A percentile compares a stretch with the other conserved stretches of the same genome.
Evolutionary conservation across 805 yeast species (phyloP).

Genomic region (Pichia manshurica): DNA sequence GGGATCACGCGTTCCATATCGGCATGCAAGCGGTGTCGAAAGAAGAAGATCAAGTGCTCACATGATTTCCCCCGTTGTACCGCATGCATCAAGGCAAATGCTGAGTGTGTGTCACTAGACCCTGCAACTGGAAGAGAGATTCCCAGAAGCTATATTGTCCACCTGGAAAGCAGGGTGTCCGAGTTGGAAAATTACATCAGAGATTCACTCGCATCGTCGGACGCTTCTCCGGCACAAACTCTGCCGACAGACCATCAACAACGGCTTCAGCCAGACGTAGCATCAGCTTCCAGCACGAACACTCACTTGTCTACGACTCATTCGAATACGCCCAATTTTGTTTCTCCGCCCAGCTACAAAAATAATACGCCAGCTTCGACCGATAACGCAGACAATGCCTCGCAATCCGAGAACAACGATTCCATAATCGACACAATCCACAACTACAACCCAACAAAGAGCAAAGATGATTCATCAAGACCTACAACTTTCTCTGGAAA

Average conservation of each 20-base stretch:
- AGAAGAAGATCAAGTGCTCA: conserved; percentile 61
- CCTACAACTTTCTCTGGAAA: conserved; percentile 41
- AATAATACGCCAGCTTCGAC: too few relatives aligned
- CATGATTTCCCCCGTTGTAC: conserved; percentile 62
- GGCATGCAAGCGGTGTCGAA: conserved; percentile 80
- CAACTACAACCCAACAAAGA: conserved; percentile 1
- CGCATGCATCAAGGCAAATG: conserved; percentile 57
- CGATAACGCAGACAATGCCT: neutral
- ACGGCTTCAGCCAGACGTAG: neutral
- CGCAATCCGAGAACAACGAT: neutral
- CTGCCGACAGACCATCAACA: neutral
- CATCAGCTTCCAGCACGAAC: too few relatives aligned
- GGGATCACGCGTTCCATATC: conserved; percentile 63
- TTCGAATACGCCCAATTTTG: neutral
- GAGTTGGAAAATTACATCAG: conserved; percentile 48
- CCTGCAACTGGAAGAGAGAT: conserved; percentile 85
- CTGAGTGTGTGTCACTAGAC: conserved; percentile 76
- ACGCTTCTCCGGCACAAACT: neutral
- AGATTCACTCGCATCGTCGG: neutral
- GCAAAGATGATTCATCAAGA: conserved; percentile 25
- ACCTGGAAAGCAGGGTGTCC: conserved; percentile 60
- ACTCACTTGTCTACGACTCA: neutral
- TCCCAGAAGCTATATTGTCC: conserved; percentile 72
- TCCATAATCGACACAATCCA: conserved; percentile 1
- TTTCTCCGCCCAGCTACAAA: too few relatives aligned